Percentiles rank a stretch among this genome's conserved stretches.
phyloP scores from a whole-genome alignment of 306 rosid genomes.

The Vigna angularis region DNA sequence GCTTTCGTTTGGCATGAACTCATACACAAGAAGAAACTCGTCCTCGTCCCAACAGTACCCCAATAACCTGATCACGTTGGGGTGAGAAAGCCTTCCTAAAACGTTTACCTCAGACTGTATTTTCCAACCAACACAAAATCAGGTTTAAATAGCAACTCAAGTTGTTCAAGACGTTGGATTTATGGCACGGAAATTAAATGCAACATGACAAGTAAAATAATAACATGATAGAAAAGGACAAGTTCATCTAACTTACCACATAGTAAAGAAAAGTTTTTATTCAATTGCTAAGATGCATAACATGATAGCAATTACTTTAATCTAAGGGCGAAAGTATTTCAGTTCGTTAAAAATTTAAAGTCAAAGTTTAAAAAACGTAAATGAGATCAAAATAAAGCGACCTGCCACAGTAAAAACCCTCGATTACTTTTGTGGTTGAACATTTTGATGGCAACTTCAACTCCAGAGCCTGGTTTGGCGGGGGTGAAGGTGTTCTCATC shows the following conservation, averaged over 20 bases:
- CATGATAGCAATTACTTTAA: too few relatives aligned
- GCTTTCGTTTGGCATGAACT: slow-evolving; percentile 52
- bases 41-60: slow-evolving; percentile 81
- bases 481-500: slow-evolving; percentile 76
- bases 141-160: not conserved
- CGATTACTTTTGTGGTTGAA: slow-evolving; percentile 70
- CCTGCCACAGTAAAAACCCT: slow-evolving; percentile 91
- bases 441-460: slow-evolving; percentile 77
- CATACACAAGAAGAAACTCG: slow-evolving; percentile 88
- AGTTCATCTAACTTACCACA: too few relatives aligned
- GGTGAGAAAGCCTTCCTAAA: slow-evolving; percentile 85
- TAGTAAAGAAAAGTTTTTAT: not conserved
- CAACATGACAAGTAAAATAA: slow-evolving; percentile 16
- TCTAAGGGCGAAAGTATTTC: too few relatives aligned
- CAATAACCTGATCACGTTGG: slow-evolving; percentile 78
- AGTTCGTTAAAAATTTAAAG: too few relatives aligned
- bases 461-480: slow-evolving; percentile 60
- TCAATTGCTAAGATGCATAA: too few relatives aligned
- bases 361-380: too few relatives aligned
- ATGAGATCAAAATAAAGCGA: not conserved
- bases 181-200: slow-evolving; percentile 25
- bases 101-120: slow-evolving; percentile 86
- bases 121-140: slow-evolving; percentile 29
- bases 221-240: not conserved
- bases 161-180: not conserved